Evolutionary conservation across 2,329 filamentous ascomycete genomes (phyloP).

Genomic region (Chrysoporthe puriensis): DNA sequence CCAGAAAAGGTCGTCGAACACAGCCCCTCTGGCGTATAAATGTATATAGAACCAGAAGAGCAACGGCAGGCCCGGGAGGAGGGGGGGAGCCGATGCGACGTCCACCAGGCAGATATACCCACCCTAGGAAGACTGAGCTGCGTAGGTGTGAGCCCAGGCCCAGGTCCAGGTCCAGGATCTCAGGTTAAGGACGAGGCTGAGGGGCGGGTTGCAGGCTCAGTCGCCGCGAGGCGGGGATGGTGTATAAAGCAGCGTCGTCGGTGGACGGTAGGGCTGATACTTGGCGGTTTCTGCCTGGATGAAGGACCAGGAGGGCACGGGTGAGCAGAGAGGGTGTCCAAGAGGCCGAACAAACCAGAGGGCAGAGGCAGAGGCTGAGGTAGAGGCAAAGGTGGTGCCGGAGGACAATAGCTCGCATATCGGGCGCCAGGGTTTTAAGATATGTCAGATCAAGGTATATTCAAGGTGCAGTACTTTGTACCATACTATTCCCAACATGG

Average conservation of each 20-base stretch:
- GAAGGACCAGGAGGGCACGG: not conserved
- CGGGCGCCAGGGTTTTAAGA: constrained; percentile 3
- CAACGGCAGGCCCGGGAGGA: not conserved
- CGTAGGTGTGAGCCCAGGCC: not conserved
- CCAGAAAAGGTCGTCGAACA: not conserved
- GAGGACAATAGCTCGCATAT: not conserved
- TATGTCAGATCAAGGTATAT: not conserved
- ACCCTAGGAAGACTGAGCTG: not conserved
- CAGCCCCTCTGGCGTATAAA: not conserved
- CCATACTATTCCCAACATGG: constrained; percentile 9
- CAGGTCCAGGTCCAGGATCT: not conserved
- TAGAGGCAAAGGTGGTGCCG: constrained; percentile 2
- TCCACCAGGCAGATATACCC: constrained; percentile 10
- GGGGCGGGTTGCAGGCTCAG: not conserved
- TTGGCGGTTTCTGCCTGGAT: not conserved
- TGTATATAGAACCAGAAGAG: not conserved
- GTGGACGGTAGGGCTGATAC: not conserved
- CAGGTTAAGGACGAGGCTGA: not conserved
- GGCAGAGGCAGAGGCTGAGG: not conserved
- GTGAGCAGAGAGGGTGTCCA: too few relatives aligned
- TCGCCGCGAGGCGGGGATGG: not conserved
- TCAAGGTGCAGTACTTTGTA: not conserved
- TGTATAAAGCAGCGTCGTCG: not conserved
- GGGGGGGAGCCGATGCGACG: not conserved
- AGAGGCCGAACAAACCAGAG: not conserved